Evolutionary conservation across 176 grass and related monocot genomes (phyloP), one percentile per base, ranked within the genome.

Genomic region (Aechmea fasciata): DNA sequence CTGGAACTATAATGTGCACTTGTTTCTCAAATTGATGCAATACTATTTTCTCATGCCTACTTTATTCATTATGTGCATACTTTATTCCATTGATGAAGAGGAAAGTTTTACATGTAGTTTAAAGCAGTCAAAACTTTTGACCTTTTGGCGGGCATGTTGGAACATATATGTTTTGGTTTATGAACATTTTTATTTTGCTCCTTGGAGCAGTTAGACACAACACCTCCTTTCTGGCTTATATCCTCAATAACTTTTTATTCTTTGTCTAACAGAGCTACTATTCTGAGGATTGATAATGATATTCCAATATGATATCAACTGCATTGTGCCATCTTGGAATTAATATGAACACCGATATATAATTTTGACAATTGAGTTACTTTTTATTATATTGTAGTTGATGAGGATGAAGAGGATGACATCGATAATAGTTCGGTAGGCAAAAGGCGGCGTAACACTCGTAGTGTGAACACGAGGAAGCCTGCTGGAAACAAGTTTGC

Each of bases 321-420:
- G 33, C 33, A 41, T 41, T 41, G 33, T 41, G 6, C 33, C 33
- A 41, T 3, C 5, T 41, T 41, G 33, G 33, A 41, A 41, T 41
- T 41, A 41, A 41, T 41, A 41, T 41, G 33, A 41, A 41, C 33
- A 41, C 5, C 33, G 5, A 53, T 74, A 26, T 19, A 75, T 75
- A 51, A 33, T 69, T 74, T 50, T 53, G 49, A 73, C 25, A 65
- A 11, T 78, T 51, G 55, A 20, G 24, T 52, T 73, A 22, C 70
- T 64, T 18, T 22, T 86, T 49, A 19, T 71, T 48, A 59, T 22
- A 75, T 76, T 88, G 47, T 81, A 99, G 94, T 80, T 71, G 87
- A 85, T 82, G 95, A 93, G 62, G 89, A 91, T 64, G 91, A 92
- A 69, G 69, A 78, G 13, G 90, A 94, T 22, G 87, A 86, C 49